Evolutionary conservation across 768 basidiomycete genomes (phyloP), one percentile per base, ranked within the genome.

Genomic region (Clitopilus hobsonii): DNA sequence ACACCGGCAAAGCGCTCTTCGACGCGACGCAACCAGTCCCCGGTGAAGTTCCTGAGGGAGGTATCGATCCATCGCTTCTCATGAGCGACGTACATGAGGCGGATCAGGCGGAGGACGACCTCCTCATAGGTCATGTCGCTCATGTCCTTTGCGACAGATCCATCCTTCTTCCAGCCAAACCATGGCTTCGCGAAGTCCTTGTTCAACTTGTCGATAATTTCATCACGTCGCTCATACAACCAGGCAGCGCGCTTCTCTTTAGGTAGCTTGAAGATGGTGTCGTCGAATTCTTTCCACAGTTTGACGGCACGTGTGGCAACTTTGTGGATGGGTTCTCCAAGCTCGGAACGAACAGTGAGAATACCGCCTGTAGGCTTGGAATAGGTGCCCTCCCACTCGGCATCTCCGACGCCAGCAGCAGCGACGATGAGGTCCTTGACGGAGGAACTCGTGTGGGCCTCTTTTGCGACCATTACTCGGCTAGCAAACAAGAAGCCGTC

Each of bases 71-170:
- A 98, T 48, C 97, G 88, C 55, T 79, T 78, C 75, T 98, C 85
- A 63, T 97, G 91, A 38, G 85, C 67, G 58, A 98, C 92, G 66
- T 89, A 98, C 94, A 98, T 98, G 62, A 99, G 75, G 38, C 91
- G 79, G 52, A 98, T 78, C 88, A 98, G 89, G 56, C 96, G 85
- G 57, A 93, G 78, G 3, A 90, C 89, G 28, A 90, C 88, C 69
- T 98, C 97, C 74, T 98, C 94, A 71, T 99, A 99, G 11, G 96
- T 98, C 97, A 99, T 98, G 64, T 97, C 93, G 24, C 86, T 83
- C 50, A 99, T 77, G 67, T 96, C 93, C 54, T 85, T 84, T 30
- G 90, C 91, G 59, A 91, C 83, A 18, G 71, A 79, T 0, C 85
- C 94, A 69, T 91, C 90, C 73, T 94, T 94, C 86, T 97, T 98